Percentiles rank a stretch among this genome's conserved stretches.
phyloP scores from a whole-genome alignment of 805 yeast genomes.

The Debaryomyces prosopidis region DNA sequence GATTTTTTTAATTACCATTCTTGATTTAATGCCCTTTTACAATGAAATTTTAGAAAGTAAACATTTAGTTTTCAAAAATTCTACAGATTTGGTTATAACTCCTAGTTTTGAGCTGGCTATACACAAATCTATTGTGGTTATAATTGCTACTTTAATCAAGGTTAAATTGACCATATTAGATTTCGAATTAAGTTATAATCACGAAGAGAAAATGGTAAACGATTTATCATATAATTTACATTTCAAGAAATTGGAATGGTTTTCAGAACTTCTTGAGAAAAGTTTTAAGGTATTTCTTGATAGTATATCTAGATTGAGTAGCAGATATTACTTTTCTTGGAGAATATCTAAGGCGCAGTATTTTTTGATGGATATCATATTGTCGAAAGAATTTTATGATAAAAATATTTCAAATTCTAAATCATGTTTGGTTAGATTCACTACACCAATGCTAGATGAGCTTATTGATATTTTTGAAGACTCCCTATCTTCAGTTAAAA shows the following conservation, averaged over 20 bases:
- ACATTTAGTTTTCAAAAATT: slow-evolving; percentile 8
- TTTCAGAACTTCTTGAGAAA: slow-evolving; percentile 9
- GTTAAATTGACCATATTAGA: slow-evolving; percentile 1
- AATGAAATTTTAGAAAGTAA: slow-evolving; percentile 13
- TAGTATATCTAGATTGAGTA: slow-evolving; percentile 11
- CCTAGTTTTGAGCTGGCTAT: slow-evolving; percentile 18
- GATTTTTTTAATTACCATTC: slow-evolving; percentile 15
- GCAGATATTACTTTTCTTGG: slow-evolving; percentile 32
- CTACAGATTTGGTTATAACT: slow-evolving; percentile 18
- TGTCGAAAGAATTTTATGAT: slow-evolving; percentile 6
- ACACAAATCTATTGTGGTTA: slow-evolving; percentile 17
- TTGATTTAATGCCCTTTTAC: slow-evolving; percentile 21
- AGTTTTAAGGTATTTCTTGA: slow-evolving; percentile 11
- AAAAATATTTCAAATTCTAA: slow-evolving; percentile 6
- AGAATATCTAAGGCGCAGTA: slow-evolving; percentile 18
- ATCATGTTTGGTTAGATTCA: slow-evolving; percentile 7
- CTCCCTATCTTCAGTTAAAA: slow-evolving; percentile 13
- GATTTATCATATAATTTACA: slow-evolving; percentile 5
- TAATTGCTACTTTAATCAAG: slow-evolving; percentile 5
- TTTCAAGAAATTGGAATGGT: slow-evolving; percentile 7
- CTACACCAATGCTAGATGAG: slow-evolving; percentile 20
- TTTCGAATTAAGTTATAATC: slow-evolving; percentile 1
- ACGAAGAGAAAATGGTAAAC: background rate
- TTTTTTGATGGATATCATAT: slow-evolving; percentile 2
- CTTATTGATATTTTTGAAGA: slow-evolving; percentile 21